Conservation (phyloP, 1,284 basidiomycete genomes). For the Heimioporus retisporus region DNA sequence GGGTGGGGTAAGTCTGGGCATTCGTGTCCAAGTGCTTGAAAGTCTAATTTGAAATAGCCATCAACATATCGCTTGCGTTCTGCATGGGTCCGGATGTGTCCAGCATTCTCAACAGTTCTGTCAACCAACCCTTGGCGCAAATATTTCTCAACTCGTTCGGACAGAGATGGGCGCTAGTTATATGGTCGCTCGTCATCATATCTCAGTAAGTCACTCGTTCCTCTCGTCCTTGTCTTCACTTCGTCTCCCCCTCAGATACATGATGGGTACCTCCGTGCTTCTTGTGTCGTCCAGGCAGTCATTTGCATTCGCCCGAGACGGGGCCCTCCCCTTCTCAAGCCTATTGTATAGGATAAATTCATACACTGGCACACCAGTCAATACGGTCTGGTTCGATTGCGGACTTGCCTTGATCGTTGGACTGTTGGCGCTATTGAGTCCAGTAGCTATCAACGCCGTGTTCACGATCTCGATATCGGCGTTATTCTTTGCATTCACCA, state of each 20-base stretch:
- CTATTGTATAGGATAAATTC: constrained; percentile 34
- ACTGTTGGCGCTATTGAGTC: constrained; percentile 37
- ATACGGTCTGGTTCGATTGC: constrained; percentile 43
- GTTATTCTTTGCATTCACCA: constrained; percentile 32
- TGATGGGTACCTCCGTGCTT: constrained; percentile 59
- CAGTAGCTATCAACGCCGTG: constrained; percentile 40
- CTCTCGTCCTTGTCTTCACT: too few species aligned
- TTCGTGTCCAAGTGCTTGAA: not conserved
- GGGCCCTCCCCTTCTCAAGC: constrained; percentile 33
- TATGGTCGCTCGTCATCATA: constrained; percentile 40
- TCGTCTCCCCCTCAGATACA: constrained; percentile 45
- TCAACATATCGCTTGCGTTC: constrained; percentile 38
- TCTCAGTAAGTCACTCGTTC: constrained; percentile 30
- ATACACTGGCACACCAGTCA: constrained; percentile 43
- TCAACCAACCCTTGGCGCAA: constrained; percentile 53
- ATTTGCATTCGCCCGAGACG: constrained; percentile 66
- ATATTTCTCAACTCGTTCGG: constrained; percentile 45
- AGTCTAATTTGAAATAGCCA: constrained; percentile 19
- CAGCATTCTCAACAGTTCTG: constrained; percentile 45
- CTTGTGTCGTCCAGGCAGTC: constrained; percentile 65
- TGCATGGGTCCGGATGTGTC: constrained; percentile 52
- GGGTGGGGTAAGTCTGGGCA: constrained; percentile 33
- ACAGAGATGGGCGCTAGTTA: constrained; percentile 23
- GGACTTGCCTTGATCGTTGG: constrained; percentile 37
- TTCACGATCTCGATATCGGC: constrained; percentile 35